These are phyloP conservation scores for Erucastrum elatum DNA, from an alignment of 345 rosid species.

Conservation along the genomic window DNA sequence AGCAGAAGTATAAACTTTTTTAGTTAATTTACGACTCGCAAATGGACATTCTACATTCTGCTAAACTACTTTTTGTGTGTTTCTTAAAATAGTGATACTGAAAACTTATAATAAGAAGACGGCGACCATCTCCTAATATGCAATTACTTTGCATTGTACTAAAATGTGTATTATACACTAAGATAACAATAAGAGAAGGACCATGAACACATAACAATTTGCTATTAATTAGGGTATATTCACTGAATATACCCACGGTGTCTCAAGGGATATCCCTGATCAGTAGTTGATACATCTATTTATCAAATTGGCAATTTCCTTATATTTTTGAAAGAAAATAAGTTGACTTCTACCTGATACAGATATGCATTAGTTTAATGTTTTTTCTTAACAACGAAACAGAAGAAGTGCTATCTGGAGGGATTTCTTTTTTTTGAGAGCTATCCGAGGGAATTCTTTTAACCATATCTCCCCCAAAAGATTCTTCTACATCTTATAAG, in stretches of 20 bases:
- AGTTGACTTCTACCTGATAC: conserved; percentile 7
- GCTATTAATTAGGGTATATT: background rate
- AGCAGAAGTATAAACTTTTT: background rate
- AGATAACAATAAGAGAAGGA: conserved; percentile 4
- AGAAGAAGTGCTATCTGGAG: background rate
- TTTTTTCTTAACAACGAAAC: background rate
- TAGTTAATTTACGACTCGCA: background rate
- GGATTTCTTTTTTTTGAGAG: no score
- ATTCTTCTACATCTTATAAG: background rate
- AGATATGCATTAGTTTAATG: background rate
- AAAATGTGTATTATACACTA: background rate
- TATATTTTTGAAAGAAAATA: conserved; percentile 12
- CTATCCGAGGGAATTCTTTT: background rate
- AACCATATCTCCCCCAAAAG: background rate
- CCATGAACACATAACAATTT: background rate
- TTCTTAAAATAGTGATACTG: conserved; percentile 9
- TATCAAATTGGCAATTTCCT: conserved; percentile 1
- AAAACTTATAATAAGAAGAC: background rate
- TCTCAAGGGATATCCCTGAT: conserved; percentile 30
- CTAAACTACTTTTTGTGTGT: background rate
- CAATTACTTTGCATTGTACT: background rate
- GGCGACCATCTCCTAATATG: background rate
- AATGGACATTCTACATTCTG: background rate
- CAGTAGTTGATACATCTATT: conserved; percentile 17
- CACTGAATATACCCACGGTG: conserved; percentile 11